Conservation (phyloP, 306 rosid genomes). For the Nissolia schottii region DNA sequence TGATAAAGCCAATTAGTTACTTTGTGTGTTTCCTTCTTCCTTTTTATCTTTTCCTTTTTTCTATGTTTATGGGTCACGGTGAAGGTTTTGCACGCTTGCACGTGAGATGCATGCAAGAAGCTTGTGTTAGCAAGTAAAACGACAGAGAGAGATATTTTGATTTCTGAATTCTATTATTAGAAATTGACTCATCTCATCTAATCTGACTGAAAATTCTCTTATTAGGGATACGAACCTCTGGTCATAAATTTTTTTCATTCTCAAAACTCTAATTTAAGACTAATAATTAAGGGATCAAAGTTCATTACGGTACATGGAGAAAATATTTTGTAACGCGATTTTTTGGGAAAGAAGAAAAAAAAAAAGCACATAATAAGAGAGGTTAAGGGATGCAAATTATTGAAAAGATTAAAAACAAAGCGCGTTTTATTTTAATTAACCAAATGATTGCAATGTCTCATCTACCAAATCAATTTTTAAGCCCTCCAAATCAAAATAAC, state of each 20-base stretch:
- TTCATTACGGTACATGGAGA: no score
- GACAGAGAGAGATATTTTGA: not conserved
- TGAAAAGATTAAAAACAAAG: constrained; percentile 13
- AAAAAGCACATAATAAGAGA: not conserved
- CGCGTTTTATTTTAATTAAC: constrained; percentile 35
- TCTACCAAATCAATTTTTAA: constrained; percentile 25
- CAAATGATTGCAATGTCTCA: constrained; percentile 38
- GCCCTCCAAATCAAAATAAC: not conserved
- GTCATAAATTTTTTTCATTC: no score
- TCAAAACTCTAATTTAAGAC: no score
- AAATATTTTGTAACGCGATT: constrained; percentile 32
- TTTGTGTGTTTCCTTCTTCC: not conserved
- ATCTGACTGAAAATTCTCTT: no score
- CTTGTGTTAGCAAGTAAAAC: not conserved
- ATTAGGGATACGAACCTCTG: no score
- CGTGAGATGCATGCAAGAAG: constrained; percentile 31
- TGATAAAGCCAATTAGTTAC: constrained; percentile 20
- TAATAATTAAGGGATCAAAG: no score
- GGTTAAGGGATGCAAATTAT: constrained; percentile 3
- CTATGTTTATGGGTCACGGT: not conserved
- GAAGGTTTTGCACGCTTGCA: not conserved
- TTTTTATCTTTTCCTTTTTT: not conserved
- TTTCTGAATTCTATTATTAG: no score
- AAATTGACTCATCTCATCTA: no score
- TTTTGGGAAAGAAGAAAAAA: constrained; percentile 26